phyloP scores from a whole-genome alignment of 2,329 filamentous ascomycete species.

The Rutstroemia sydowiana region DNA sequence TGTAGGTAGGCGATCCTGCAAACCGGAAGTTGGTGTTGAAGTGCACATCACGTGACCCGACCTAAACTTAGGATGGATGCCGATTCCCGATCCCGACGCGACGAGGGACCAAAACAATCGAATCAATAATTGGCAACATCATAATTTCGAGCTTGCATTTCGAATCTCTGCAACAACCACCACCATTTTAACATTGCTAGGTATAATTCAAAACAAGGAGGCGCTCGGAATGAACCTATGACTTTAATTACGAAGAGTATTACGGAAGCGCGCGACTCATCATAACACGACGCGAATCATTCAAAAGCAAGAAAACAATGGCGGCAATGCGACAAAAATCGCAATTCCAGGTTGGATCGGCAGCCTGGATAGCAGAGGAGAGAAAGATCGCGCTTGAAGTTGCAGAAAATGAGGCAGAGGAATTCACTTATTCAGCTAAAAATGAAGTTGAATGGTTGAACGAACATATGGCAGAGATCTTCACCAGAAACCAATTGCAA shows the following conservation, averaged over 20 bases:
- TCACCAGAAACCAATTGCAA: conserved; percentile 79
- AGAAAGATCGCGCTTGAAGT: conserved; percentile 70
- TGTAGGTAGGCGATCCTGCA: too few species aligned
- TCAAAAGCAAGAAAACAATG: conserved; percentile 26
- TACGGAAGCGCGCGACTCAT: conserved; percentile 2
- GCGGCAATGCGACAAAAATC: conserved; percentile 32
- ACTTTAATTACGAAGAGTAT: conserved; percentile 7
- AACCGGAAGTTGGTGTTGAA: too few species aligned
- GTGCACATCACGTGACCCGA: neutral
- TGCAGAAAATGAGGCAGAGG: conserved; percentile 75
- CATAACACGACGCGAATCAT: conserved; percentile 26
- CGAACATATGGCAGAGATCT: conserved; percentile 95
- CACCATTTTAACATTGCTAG: neutral
- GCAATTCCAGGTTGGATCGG: conserved; percentile 68
- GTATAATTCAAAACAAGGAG: conserved; percentile 1
- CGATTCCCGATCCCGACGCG: neutral
- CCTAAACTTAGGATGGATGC: neutral
- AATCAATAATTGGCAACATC: conserved; percentile 15
- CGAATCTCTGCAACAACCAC: conserved; percentile 10
- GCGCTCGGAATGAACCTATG: conserved; percentile 22
- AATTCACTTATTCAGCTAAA: conserved; percentile 83
- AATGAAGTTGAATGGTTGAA: conserved; percentile 98
- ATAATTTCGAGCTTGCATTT: conserved; percentile 6
- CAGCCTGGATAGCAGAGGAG: conserved; percentile 80
- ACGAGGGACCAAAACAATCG: conserved; percentile 12